Evolutionary conservation across 2,329 filamentous ascomycete genomes (phyloP).

Genomic region (Myriosclerotinia scirpicola): DNA sequence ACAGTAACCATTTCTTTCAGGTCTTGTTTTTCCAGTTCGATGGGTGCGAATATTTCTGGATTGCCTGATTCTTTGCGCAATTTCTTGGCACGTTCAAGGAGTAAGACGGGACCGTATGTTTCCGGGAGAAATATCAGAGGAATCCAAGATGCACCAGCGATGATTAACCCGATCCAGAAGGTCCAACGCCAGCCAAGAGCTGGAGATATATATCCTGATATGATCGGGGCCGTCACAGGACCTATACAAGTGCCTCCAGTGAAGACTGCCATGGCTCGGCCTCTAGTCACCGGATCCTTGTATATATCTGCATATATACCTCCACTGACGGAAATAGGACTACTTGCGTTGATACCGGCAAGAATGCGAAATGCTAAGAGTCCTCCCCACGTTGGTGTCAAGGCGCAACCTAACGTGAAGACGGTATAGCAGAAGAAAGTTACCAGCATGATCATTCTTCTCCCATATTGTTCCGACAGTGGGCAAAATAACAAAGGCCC

Average conservation of each 20-base stretch:
- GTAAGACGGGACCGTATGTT: constrained; percentile 58
- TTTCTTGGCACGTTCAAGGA: constrained; percentile 57
- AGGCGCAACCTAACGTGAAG: constrained; percentile 61
- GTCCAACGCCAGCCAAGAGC: constrained; percentile 62
- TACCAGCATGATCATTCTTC: constrained; percentile 58
- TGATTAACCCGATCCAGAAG: constrained; percentile 60
- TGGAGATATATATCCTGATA: constrained; percentile 59
- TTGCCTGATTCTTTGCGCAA: constrained; percentile 60
- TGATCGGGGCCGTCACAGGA: constrained; percentile 59
- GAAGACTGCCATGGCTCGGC: constrained; percentile 61
- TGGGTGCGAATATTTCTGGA: constrained; percentile 56
- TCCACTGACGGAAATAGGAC: constrained; percentile 61
- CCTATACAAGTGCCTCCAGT: constrained; percentile 66
- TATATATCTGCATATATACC: constrained; percentile 68
- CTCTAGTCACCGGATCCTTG: constrained; percentile 53
- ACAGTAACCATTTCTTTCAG: constrained; percentile 52
- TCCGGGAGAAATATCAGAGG: constrained; percentile 64
- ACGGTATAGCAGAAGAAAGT: constrained; percentile 69
- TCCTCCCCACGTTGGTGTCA: constrained; percentile 61
- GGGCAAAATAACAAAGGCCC: constrained; percentile 62
- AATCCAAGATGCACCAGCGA: constrained; percentile 62
- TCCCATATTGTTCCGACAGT: constrained; percentile 63
- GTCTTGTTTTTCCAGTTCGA: constrained; percentile 61
- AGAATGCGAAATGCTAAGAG: constrained; percentile 64
- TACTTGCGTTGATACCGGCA: constrained; percentile 56